These are phyloP conservation scores for Linaria vulgaris DNA, from an alignment of 257 asterid genomes.

Conservation along the genomic window DNA sequence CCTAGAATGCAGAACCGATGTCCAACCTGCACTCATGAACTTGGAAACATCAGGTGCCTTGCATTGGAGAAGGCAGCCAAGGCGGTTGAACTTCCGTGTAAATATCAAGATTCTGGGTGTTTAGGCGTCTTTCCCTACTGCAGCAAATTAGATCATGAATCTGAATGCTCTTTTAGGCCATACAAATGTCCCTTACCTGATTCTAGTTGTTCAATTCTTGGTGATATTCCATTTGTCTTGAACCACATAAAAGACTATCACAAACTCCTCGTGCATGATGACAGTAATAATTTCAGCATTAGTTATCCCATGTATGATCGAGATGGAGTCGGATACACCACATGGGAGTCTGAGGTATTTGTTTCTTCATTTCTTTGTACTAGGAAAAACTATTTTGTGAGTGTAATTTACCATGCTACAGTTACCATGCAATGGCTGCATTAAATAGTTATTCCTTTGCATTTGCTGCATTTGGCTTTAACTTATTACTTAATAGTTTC, in stretches of 20 bases:
- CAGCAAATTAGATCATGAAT: conserved; percentile 61
- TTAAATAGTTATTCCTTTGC: too few relatives aligned
- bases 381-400: too few relatives aligned
- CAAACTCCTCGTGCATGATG: conserved; percentile 61
- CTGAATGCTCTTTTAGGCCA: conserved; percentile 63
- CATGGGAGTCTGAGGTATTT: conserved; percentile 57
- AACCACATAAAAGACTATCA: conserved; percentile 55
- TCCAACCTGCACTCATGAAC: conserved; percentile 72
- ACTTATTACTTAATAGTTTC: too few relatives aligned
- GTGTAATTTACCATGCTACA: too few relatives aligned
- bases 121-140: conserved; percentile 54
- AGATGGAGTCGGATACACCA: conserved; percentile 61
- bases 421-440: too few relatives aligned
- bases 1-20: conserved; percentile 66
- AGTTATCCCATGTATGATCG: conserved; percentile 60
- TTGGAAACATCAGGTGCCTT: conserved; percentile 66
- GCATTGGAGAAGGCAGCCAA: conserved; percentile 66
- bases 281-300: conserved; percentile 58
- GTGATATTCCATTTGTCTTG: conserved; percentile 60
- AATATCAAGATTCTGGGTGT: conserved; percentile 58
- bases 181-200: conserved; percentile 68
- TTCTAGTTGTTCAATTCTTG: conserved; percentile 53
- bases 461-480: too few relatives aligned
- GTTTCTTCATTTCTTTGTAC: too few relatives aligned
- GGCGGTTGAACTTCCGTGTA: conserved; percentile 71